These are phyloP conservation scores for Sequoiadendron giganteum DNA, from an alignment of 75 land plant species.

Conservation along the genomic window DNA sequence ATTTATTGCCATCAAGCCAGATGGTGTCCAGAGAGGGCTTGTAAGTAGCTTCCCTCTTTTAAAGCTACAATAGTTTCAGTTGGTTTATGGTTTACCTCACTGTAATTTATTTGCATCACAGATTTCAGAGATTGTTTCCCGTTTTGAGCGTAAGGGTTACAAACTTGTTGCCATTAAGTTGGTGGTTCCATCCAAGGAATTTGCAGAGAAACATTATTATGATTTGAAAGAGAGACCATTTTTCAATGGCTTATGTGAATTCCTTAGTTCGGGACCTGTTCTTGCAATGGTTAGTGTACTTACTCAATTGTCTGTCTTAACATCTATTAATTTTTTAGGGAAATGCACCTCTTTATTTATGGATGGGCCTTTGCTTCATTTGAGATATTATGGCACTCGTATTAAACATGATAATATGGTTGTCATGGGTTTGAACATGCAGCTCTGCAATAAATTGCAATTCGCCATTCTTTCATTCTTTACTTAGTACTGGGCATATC, in stretches of 20 bases:
- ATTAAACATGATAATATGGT: background rate
- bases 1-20: conserved; percentile 98
- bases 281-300: conserved; percentile 79
- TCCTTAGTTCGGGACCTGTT: conserved; percentile 96
- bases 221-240: conserved; percentile 90
- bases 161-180: conserved; percentile 94
- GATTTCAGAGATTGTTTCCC: conserved; percentile 86
- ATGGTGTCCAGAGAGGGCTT: conserved; percentile 96
- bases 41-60: conserved; percentile 34
- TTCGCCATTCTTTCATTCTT: background rate
- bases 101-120: conserved; percentile 17
- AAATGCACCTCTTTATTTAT: background rate
- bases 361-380: background rate
- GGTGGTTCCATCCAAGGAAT: conserved; percentile 84
- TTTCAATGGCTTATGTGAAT: conserved; percentile 90
- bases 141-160: conserved; percentile 94
- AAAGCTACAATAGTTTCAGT: background rate
- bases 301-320: background rate
- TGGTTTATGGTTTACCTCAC: background rate
- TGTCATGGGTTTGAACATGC: background rate
- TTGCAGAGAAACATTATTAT: conserved; percentile 91
- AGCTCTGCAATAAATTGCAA: background rate
- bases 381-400: background rate
- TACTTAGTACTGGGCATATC: background rate
- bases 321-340: background rate